Evolutionary conservation across 106 monocot species (phyloP).

Genomic region (Dactylorhiza incarnata): DNA sequence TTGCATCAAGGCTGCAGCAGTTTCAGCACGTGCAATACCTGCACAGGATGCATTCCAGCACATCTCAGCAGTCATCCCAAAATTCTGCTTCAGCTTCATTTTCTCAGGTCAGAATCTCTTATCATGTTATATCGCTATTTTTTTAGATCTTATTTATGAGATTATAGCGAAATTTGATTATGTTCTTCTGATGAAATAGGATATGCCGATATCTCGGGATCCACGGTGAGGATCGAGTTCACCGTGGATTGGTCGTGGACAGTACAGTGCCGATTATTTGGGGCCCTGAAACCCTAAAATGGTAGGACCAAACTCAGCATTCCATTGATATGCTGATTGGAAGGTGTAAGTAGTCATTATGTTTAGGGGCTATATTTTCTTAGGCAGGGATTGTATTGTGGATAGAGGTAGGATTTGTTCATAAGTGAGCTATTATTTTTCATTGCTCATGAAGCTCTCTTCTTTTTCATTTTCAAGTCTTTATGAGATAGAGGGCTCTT

Average conservation of each 20-base stretch:
- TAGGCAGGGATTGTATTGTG: too few relatives aligned
- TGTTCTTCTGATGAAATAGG: background rate
- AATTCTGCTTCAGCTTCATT: slow-evolving; percentile 17
- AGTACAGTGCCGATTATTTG: background rate
- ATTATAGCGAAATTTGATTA: background rate
- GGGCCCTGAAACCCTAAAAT: background rate
- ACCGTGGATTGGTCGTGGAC: background rate
- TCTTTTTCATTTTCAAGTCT: too few relatives aligned
- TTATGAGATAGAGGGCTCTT: too few relatives aligned
- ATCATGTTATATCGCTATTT: too few relatives aligned
- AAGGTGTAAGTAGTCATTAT: background rate
- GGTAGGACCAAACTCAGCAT: background rate
- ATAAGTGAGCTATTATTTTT: too few relatives aligned
- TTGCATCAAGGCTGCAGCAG: slow-evolving; percentile 40
- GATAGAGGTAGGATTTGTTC: too few relatives aligned
- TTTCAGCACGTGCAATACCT: slow-evolving; percentile 50
- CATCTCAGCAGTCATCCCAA: slow-evolving; percentile 17
- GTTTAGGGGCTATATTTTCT: too few relatives aligned
- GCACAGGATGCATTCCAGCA: slow-evolving; percentile 37
- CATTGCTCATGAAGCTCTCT: too few relatives aligned
- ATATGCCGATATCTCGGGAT: background rate
- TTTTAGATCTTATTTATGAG: background rate
- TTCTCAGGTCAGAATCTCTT: slow-evolving; percentile 31
- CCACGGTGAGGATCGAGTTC: background rate
- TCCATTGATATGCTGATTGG: background rate